These are phyloP conservation scores for Hirsutella minnesotensis DNA, from an alignment of 2,329 filamentous ascomycete species.

Conservation along the genomic window DNA sequence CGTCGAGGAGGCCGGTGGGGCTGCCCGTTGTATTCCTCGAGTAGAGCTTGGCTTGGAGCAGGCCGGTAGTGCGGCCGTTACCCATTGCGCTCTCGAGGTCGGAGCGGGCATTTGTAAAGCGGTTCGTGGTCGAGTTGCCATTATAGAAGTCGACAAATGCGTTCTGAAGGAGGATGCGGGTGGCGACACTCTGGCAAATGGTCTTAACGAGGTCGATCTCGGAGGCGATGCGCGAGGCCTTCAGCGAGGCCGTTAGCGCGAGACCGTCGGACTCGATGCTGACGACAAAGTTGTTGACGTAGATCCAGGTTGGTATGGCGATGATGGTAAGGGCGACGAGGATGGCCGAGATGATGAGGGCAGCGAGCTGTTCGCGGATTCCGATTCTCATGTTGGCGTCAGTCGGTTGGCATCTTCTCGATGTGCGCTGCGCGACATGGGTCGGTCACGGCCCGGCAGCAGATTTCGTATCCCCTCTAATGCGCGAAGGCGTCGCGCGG, in stretches of 20 bases:
- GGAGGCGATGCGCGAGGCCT: conserved; percentile 68
- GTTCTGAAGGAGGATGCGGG: conserved; percentile 47
- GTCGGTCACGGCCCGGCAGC: no score
- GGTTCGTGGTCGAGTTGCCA: conserved; percentile 26
- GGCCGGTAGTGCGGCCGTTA: conserved; percentile 40
- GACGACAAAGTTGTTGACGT: conserved; percentile 41
- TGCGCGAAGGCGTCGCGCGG: no score
- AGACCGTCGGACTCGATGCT: conserved; percentile 49
- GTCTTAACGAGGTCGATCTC: conserved; percentile 71
- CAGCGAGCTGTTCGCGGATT: conserved; percentile 76
- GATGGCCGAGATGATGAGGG: conserved; percentile 33
- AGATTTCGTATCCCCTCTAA: no score
- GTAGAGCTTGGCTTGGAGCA: conserved; percentile 65
- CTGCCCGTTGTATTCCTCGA: conserved; percentile 51
- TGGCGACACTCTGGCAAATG: conserved; percentile 59
- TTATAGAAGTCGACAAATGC: conserved; percentile 46
- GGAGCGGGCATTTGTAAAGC: conserved; percentile 48
- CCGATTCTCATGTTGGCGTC: conserved; percentile 67
- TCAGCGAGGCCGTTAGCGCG: conserved; percentile 71
- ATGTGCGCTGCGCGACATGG: no score
- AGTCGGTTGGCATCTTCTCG: no score
- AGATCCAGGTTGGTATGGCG: conserved; percentile 63
- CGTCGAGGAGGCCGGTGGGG: conserved; percentile 47
- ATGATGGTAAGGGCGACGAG: conserved; percentile 65
- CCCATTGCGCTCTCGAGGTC: conserved; percentile 64